Evolutionary conservation across 1,284 basidiomycete species (phyloP), one percentile per base, ranked within the genome.

Genomic region (Moesziomyces sp.): DNA sequence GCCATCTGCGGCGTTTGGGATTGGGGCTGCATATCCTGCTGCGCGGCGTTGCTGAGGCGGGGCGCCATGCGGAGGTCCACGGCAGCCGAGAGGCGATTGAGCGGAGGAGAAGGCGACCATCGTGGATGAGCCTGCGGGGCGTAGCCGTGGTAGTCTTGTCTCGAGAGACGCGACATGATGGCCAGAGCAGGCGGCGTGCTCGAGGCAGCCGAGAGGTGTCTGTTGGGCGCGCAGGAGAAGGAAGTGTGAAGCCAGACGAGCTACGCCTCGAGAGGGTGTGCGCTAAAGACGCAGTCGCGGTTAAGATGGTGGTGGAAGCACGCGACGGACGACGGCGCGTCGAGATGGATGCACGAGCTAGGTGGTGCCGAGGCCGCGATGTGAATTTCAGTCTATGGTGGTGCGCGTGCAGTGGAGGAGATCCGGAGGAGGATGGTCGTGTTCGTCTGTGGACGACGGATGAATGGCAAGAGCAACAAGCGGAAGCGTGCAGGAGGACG

Each of bases 101-200:
- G 56, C 43, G 71, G 71, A 7, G 71, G 71, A 16, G 71, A 74
- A 8, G 71, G 71, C 23, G 71, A 74, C 64, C 71, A 68, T 28
- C 71, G 60, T 23, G 59, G 55, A 45, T 73, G 62, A 14, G 61
- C 51, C 52, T 54, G 61, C 45, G 59, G 64, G 8, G 57, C 44
- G 42, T 74, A 74, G 58, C 51, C 50, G 51, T 74, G 65, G 28
- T 74, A 69, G 52, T 74, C 71, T 42, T 68, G 65, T 40, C 71
- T 52, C 1, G 71, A 69, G 18, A 69, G 71, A 13, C 71, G 71
- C 54, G 71, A 74, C 71, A 74, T 74, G 26, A 1, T 60, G 23
- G 58, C 26, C 21, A 44, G 35, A 13, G 26, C 24, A 16, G 13
- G 44, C 8, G 38, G n/a, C 16, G 30, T 30, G n/a, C 24, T 26